phyloP scores from a whole-genome alignment of 768 basidiomycete genomes.

The Pleurotus tuoliensis region DNA sequence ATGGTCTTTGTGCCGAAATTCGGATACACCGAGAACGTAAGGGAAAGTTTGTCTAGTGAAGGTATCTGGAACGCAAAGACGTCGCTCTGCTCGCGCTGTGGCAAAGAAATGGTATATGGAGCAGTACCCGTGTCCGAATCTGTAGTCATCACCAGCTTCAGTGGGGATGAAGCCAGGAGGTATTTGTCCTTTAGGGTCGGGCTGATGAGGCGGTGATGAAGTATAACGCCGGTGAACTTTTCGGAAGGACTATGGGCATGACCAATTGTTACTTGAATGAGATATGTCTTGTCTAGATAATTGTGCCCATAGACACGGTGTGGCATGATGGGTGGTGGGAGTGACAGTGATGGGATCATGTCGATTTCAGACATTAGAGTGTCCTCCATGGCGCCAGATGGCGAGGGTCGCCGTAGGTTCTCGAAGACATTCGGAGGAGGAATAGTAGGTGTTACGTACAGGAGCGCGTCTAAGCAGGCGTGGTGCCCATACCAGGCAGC shows the following conservation, averaged over 20 bases:
- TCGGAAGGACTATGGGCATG: conserved; percentile 43
- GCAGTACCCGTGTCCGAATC: conserved; percentile 79
- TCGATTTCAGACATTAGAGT: conserved; percentile 73
- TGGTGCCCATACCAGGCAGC: conserved; percentile 95
- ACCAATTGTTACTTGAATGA: conserved; percentile 86
- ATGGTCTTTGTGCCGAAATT: conserved; percentile 97
- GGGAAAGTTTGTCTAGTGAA: conserved; percentile 62
- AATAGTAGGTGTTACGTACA: conserved; percentile 36
- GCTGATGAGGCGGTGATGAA: conserved; percentile 72
- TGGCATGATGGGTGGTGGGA: conserved; percentile 98
- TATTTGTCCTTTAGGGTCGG: conserved; percentile 64
- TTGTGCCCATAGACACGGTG: conserved; percentile 97
- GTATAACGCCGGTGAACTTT: conserved; percentile 46
- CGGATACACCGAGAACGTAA: conserved; percentile 95
- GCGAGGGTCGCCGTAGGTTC: conserved; percentile 30
- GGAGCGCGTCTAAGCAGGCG: conserved; percentile 57
- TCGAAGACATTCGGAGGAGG: conserved; percentile 20
- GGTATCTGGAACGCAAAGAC: conserved; percentile 87
- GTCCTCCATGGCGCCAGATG: conserved; percentile 30
- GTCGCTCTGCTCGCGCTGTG: conserved; percentile 65
- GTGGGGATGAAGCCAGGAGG: conserved; percentile 70
- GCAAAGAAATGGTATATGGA: conserved; percentile 87
- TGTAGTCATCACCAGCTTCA: conserved; percentile 95
- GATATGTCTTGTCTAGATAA: conserved; percentile 80
- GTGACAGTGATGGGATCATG: conserved; percentile 87